Evolutionary conservation across 2,329 filamentous ascomycete genomes (phyloP), one percentile per base, ranked within the genome.

Genomic region (Monilinia vaccinii-corymbosi): DNA sequence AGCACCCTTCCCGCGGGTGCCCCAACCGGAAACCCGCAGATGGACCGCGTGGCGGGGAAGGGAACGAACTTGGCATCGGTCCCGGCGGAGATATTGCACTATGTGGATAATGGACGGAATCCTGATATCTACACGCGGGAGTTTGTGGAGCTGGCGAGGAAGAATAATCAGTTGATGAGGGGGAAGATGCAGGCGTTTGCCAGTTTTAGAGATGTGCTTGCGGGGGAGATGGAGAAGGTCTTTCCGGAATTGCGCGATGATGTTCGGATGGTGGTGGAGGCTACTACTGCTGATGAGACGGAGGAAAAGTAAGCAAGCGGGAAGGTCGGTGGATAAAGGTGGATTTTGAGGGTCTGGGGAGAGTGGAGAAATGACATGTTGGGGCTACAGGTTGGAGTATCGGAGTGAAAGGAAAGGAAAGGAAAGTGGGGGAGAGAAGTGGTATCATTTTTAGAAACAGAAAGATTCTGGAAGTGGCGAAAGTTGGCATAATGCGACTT

Each of bases 101-200:
- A 88, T 74, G 85, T 88, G 67, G 85, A 88, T 72, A 82, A 83
- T 70, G 85, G 85, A 48, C 83, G 85, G 55, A 88, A 88, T 75
- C 85, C 85, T 2, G 85, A 88, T 73, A 88, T 88, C 67, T 88
- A 88, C 77, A 88, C 85, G 58, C 79, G 85, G 68, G 85, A 88
- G 75, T 88, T 88, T 68, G 84, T 88, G 68, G 85, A 88, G 79
- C 77, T 85, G 56, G 84, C 85, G 28, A 76, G 84, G 58, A 77
- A 84, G 50, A 78, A 80, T 45, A 88, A 88, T 75, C 85, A 88
- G 77, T 75, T 85, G 63, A 79, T 86, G 75, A 78, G 80, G 67
- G 85, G 85, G 59, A 88, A 87, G 76, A 76, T 79, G 72, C 71
- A 74, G 67, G 85, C 84, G 40, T 88, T 87, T 69, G 76, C 71